phyloP scores from a whole-genome alignment of 768 basidiomycete genomes.

The Jaapia argillacea region DNA sequence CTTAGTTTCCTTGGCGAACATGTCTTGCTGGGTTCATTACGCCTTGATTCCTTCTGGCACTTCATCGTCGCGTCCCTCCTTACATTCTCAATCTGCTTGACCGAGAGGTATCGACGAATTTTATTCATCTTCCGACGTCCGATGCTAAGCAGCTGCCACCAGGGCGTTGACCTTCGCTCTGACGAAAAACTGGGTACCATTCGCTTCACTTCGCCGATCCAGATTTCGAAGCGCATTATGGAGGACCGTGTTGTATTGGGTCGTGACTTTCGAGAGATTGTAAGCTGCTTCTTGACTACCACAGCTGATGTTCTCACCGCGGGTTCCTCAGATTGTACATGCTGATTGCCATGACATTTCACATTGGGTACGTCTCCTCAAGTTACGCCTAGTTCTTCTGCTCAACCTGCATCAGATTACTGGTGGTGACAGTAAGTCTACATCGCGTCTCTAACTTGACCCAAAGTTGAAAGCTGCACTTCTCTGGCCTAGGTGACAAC shows the following conservation, averaged over 20 bases:
- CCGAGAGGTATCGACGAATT: slow-evolving; percentile 64
- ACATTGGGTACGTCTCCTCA: slow-evolving; percentile 47
- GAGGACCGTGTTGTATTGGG: slow-evolving; percentile 44
- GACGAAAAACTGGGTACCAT: slow-evolving; percentile 40
- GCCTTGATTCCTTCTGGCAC: slow-evolving; percentile 35
- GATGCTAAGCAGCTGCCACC: too few species aligned
- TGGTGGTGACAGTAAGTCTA: neutral
- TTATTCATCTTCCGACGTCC: too few species aligned
- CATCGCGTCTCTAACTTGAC: neutral
- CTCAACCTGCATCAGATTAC: neutral
- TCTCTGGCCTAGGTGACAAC: slow-evolving; percentile 34
- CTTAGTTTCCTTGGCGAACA: slow-evolving; percentile 33
- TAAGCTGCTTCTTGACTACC: slow-evolving; percentile 22
- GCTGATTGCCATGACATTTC: slow-evolving; percentile 64
- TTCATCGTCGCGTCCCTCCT: slow-evolving; percentile 39
- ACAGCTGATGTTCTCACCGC: neutral
- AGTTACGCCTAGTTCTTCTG: neutral
- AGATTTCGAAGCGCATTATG: slow-evolving; percentile 38
- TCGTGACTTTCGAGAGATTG: slow-evolving; percentile 53
- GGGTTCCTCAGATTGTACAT: slow-evolving; percentile 45
- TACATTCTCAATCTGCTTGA: slow-evolving; percentile 35
- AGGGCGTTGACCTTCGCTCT: slow-evolving; percentile 43
- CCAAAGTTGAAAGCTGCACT: too few species aligned
- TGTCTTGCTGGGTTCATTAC: slow-evolving; percentile 29
- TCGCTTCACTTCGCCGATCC: slow-evolving; percentile 24